A percentile compares a stretch with the other conserved stretches of the same genome.
These are phyloP conservation scores for Exophiala sp. DNA, from an alignment of 2,329 filamentous ascomycete species.

Conservation along the genomic window DNA sequence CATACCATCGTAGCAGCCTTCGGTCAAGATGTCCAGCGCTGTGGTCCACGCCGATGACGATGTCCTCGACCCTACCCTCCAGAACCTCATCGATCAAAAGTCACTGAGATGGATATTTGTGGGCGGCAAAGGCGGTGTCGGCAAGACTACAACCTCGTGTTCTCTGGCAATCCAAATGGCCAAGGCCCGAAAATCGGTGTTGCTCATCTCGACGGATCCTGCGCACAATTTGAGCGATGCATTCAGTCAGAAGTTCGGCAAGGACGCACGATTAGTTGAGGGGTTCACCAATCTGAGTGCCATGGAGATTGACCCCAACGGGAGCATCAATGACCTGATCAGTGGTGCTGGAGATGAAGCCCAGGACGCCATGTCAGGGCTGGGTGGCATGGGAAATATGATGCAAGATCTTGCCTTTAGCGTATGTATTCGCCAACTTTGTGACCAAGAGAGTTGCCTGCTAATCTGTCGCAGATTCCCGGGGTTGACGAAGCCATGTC, in stretches of 20 bases:
- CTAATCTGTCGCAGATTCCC: slow-evolving; percentile 62
- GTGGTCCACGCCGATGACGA: slow-evolving; percentile 55
- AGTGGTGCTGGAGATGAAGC: slow-evolving; percentile 67
- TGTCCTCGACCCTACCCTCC: slow-evolving; percentile 82
- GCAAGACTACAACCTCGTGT: slow-evolving; percentile 99
- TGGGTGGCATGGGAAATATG: slow-evolving; percentile 77
- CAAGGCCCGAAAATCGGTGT: slow-evolving; percentile 86
- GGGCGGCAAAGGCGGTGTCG: slow-evolving; percentile 94
- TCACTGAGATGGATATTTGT: slow-evolving; percentile 98
- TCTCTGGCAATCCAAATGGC: slow-evolving; percentile 97
- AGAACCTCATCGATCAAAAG: slow-evolving; percentile 91
- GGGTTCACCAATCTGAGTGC: slow-evolving; percentile 91
- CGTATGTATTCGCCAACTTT: slow-evolving; percentile 43
- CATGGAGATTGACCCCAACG: slow-evolving; percentile 99
- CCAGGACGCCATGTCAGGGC: slow-evolving; percentile 63
- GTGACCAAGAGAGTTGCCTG: not conserved
- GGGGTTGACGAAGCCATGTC: slow-evolving; percentile 99
- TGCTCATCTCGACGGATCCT: slow-evolving; percentile 96
- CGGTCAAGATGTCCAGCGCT: slow-evolving; percentile 34
- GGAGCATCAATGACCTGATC: slow-evolving; percentile 91
- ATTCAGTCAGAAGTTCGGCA: slow-evolving; percentile 98
- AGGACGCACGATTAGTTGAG: slow-evolving; percentile 87
- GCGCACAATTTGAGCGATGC: slow-evolving; percentile 97
- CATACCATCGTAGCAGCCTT: not conserved
- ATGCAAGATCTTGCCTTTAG: slow-evolving; percentile 98